Conservation (phyloP, 2,329 filamentous ascomycete genomes). For the Penicillium sp. region DNA sequence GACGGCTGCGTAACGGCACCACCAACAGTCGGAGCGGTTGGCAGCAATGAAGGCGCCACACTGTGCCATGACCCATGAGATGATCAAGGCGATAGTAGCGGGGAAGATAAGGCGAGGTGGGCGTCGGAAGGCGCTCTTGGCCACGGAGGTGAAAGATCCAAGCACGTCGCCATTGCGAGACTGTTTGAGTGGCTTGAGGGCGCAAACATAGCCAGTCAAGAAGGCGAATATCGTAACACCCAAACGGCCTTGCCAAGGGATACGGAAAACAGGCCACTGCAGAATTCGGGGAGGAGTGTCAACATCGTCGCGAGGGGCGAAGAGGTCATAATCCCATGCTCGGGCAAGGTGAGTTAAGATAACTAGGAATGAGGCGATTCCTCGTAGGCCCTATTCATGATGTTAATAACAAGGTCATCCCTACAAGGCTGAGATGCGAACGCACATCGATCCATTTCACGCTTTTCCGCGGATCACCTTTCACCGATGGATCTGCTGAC, state of each 20-base stretch:
- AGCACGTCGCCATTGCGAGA: slow-evolving; percentile 47
- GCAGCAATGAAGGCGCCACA: slow-evolving; percentile 50
- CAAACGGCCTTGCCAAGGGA: slow-evolving; percentile 54
- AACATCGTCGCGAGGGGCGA: slow-evolving; percentile 47
- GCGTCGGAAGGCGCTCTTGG: slow-evolving; percentile 55
- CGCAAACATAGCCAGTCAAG: slow-evolving; percentile 56
- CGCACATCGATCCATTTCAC: slow-evolving; percentile 10
- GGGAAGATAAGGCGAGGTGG: slow-evolving; percentile 53
- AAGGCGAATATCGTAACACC: slow-evolving; percentile 58
- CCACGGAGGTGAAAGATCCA: slow-evolving; percentile 49
- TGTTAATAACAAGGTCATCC: background rate
- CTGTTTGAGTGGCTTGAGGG: slow-evolving; percentile 54
- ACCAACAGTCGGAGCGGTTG: slow-evolving; percentile 50
- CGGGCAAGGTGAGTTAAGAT: slow-evolving; percentile 54
- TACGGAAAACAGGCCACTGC: slow-evolving; percentile 52
- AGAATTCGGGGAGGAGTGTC: slow-evolving; percentile 47
- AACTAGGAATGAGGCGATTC: slow-evolving; percentile 54
- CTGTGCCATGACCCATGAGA: slow-evolving; percentile 52
- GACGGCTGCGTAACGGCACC: slow-evolving; percentile 52
- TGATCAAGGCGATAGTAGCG: slow-evolving; percentile 51
- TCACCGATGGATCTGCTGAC: slow-evolving; percentile 12
- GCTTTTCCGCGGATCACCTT: slow-evolving; percentile 10
- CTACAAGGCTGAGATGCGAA: background rate
- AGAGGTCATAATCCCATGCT: slow-evolving; percentile 52
- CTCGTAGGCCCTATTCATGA: slow-evolving; percentile 48